Evolutionary conservation across 352 stramenopile species (phyloP).

Genomic region (Phytophthora sansomeana): DNA sequence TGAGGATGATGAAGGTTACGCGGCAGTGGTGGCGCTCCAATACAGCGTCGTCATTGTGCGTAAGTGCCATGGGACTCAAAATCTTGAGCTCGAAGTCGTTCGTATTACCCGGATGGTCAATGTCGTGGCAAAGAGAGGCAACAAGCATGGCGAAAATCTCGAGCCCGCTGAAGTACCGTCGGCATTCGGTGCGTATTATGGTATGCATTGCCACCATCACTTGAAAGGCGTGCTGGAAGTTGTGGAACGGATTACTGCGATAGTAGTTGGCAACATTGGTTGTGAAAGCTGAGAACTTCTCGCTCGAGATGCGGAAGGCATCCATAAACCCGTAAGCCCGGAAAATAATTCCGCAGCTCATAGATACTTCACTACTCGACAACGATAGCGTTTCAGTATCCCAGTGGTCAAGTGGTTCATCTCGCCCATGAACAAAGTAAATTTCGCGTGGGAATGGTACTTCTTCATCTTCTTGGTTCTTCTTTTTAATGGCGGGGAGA

Average conservation of each 20-base stretch:
- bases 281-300: slow-evolving; percentile 66
- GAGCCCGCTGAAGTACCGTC: slow-evolving; percentile 65
- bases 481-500: slow-evolving; percentile 49
- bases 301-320: slow-evolving; percentile 55
- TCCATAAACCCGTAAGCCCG: slow-evolving; percentile 65
- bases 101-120: slow-evolving; percentile 84
- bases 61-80: slow-evolving; percentile 77
- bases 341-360: slow-evolving; percentile 56
- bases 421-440: slow-evolving; percentile 40
- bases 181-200: slow-evolving; percentile 63
- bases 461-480: slow-evolving; percentile 56
- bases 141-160: slow-evolving; percentile 83
- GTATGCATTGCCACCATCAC: slow-evolving; percentile 68
- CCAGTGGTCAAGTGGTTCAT: slow-evolving; percentile 67
- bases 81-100: slow-evolving; percentile 89
- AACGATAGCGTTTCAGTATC: slow-evolving; percentile 52
- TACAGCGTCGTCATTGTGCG: slow-evolving; percentile 87
- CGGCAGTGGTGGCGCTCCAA: slow-evolving; percentile 85
- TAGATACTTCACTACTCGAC: slow-evolving; percentile 48
- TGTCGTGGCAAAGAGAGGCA: slow-evolving; percentile 79
- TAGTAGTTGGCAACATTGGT: slow-evolving; percentile 75
- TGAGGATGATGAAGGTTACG: slow-evolving; percentile 81
- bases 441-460: slow-evolving; percentile 71
- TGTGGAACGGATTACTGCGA: slow-evolving; percentile 82
- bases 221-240: slow-evolving; percentile 80